These are phyloP conservation scores for Heritiera littoralis DNA, from an alignment of 345 rosid species.

Conservation along the genomic window DNA sequence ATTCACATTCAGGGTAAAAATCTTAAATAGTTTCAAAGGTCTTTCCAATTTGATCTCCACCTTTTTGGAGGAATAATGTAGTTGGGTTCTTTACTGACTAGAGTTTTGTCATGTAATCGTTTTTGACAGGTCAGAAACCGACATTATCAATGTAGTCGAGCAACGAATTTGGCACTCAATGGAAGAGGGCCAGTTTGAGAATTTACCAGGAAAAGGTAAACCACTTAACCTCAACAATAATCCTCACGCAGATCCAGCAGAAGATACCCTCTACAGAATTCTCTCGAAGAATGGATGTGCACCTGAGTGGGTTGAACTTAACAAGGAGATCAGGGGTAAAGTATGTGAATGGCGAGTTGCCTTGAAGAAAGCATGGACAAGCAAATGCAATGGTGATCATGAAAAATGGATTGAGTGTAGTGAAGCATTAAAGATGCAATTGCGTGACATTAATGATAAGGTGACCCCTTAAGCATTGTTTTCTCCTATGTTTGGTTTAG, in stretches of 20 bases:
- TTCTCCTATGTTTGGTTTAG: not conserved
- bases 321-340: conserved; percentile 68
- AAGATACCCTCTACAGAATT: conserved; percentile 78
- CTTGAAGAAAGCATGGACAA: conserved; percentile 76
- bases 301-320: conserved; percentile 93
- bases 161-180: conserved; percentile 95
- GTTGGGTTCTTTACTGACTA: not conserved
- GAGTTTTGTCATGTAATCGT: not conserved
- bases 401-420: conserved; percentile 54
- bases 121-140: conserved; percentile 79
- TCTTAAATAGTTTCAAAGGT: not conserved
- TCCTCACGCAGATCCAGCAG: conserved; percentile 91
- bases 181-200: conserved; percentile 96
- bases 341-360: conserved; percentile 65
- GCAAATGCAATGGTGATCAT: conserved; percentile 47
- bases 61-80: not conserved
- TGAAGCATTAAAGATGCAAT: conserved; percentile 46
- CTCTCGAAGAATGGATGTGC: conserved; percentile 82
- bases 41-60: not conserved
- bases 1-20: conserved; percentile 1
- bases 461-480: conserved; percentile 27
- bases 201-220: conserved; percentile 90
- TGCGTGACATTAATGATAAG: conserved; percentile 75
- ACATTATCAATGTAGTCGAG: conserved; percentile 79
- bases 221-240: conserved; percentile 65